Conservation (phyloP, 108 stramenopile species). For the Heterococcus sp. region DNA sequence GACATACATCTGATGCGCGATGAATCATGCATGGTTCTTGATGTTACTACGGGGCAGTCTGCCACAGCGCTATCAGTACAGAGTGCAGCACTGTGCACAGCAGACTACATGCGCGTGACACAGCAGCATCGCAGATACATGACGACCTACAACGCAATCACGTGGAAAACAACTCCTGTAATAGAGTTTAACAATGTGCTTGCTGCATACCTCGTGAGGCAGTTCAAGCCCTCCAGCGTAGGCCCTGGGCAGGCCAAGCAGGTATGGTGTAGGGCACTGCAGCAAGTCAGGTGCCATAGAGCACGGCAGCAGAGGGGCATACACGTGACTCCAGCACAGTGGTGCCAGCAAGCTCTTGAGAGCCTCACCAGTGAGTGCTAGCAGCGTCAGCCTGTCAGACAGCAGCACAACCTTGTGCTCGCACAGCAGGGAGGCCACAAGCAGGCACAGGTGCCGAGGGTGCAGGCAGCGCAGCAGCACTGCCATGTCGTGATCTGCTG, state of each 20-base stretch:
- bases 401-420: constrained; percentile 32
- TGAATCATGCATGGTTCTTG: too few relatives aligned
- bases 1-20: too few relatives aligned
- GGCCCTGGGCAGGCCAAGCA: neutral
- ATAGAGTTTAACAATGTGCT: too few relatives aligned
- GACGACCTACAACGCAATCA: too few relatives aligned
- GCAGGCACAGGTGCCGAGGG: constrained; percentile 21
- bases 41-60: too few relatives aligned
- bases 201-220: neutral
- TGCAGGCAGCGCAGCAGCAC: constrained; percentile 22
- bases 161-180: too few relatives aligned
- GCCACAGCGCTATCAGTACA: too few relatives aligned
- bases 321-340: constrained; percentile 27
- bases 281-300: constrained; percentile 29
- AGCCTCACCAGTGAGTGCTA: constrained; percentile 23
- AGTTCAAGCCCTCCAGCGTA: neutral
- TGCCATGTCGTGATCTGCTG: constrained; percentile 9
- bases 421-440: constrained; percentile 24
- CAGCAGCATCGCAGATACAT: too few relatives aligned
- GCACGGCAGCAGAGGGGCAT: constrained; percentile 25
- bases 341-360: constrained; percentile 12
- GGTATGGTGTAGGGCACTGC: constrained; percentile 33
- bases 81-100: too few relatives aligned
- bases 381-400: constrained; percentile 4
- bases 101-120: too few relatives aligned